Base-by-base conservation (phyloP, 1,139 yeast genomes). In the Taphrina deformans region DNA sequence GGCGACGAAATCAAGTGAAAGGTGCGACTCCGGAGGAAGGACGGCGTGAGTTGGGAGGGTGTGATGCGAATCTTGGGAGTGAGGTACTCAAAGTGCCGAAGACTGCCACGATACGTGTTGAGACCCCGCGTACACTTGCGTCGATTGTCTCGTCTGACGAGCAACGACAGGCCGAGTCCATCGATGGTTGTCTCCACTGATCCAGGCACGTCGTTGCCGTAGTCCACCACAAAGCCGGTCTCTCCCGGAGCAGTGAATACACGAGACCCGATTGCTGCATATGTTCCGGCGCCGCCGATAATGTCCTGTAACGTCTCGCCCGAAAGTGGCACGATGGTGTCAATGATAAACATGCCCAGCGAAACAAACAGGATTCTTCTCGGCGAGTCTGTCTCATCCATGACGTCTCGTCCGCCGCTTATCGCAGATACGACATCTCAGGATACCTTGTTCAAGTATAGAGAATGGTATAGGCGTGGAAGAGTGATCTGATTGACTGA, bases 221-320 rank as follows among this genome's bases (percentile, higher is more conserved):
- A 80, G 73, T 92, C 98, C 1, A 90, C 82, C 12, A 92, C 83
- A 76, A 95, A 89, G 1, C 86, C 81, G 2, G 88, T 79, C 26
- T 73, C 72, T 0, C 70, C 67, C 0, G 83, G 79, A 38, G 72
- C 69, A 0, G 67, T 66, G 26, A 38, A 48, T 18, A 59, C 9
- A n/a, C 63, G 63, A 2, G 63, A 50, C 23, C 63, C 63, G 31
- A 50, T 38, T n/a, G 63, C 83, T 1, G 92, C 91, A 73, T 83
- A 92, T 0, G 93, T 83, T 0, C 96, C 97, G 0, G 92, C 98
- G 0, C 98, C 98, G 0, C 97, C 98, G 51, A 89, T 79, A 7
- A 91, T 79, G 72, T 89, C 78, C 61, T 75, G 73, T 29, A 83
- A 82, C 0, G 83, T 72, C 1, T 75, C 74, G 5, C 80, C 77